Evolutionary conservation across 208 protist species (phyloP).

Genomic region (Leishmania turanica): DNA sequence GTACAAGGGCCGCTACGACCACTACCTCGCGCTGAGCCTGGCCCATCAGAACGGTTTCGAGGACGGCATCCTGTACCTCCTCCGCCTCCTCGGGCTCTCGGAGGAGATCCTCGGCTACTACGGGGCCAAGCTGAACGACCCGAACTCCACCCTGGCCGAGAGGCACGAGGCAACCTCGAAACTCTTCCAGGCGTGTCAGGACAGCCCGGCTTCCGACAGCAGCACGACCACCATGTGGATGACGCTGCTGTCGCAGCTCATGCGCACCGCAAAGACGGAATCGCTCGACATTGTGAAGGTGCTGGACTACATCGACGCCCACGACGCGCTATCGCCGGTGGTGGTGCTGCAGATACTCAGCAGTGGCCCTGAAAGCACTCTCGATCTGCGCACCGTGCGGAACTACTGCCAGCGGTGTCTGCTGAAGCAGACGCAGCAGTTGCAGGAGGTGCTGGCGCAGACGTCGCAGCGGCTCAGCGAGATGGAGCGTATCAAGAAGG

Average conservation of each 20-base stretch:
- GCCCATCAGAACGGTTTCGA: conserved; percentile 88
- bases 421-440: conserved; percentile 28
- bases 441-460: conserved; percentile 18
- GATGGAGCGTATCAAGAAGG: conserved; percentile 60
- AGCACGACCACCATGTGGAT: conserved; percentile 83
- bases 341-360: conserved; percentile 91
- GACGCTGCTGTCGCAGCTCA: conserved; percentile 89
- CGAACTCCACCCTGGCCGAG: conserved; percentile 20
- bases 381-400: conserved; percentile 81
- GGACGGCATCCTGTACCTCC: conserved; percentile 90
- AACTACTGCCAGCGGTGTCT: conserved; percentile 85
- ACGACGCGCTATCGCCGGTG: conserved; percentile 92
- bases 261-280: conserved; percentile 36
- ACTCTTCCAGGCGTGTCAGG: conserved; percentile 65
- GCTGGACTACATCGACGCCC: conserved; percentile 79
- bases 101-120: conserved; percentile 91
- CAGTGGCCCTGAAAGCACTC: conserved; percentile 28
- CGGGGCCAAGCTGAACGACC: conserved; percentile 77
- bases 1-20: conserved; percentile 80
- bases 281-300: conserved; percentile 53
- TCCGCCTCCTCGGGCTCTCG: conserved; percentile 77
- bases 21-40: conserved; percentile 92
- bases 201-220: conserved; percentile 8
- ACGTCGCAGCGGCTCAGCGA: conserved; percentile 35
- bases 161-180: conserved; percentile 37